Conservation (phyloP, 805 yeast genomes). For the Barnettozyma sucrosica region DNA sequence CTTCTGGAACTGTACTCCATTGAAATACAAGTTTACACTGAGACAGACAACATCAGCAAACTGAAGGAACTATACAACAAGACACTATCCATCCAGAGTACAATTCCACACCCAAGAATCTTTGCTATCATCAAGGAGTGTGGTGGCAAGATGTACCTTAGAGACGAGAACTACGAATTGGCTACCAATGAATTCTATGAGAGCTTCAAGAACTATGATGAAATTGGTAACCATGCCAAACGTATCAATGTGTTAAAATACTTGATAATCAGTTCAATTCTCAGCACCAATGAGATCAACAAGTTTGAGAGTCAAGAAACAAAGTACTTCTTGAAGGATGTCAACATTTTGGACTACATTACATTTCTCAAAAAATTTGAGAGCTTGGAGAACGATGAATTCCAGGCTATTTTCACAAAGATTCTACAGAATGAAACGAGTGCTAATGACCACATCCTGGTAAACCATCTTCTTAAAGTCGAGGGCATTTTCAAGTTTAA, state of each 20-base stretch:
- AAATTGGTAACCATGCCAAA: constrained; percentile 55
- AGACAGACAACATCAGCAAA: constrained; percentile 30
- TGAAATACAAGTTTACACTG: constrained; percentile 51
- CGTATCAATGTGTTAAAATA: constrained; percentile 55
- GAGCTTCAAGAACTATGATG: constrained; percentile 55
- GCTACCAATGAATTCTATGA: constrained; percentile 53
- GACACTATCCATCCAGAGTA: constrained; percentile 44
- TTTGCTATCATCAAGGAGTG: constrained; percentile 73
- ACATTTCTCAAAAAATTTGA: constrained; percentile 20
- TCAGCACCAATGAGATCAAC: constrained; percentile 41
- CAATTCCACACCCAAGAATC: constrained; percentile 71
- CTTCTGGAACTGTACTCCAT: constrained; percentile 61
- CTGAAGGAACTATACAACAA: constrained; percentile 45
- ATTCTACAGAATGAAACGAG: constrained; percentile 8
- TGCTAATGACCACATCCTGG: constrained; percentile 15
- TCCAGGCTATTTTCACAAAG: constrained; percentile 9
- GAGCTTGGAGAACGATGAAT: constrained; percentile 16
- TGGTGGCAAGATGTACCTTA: constrained; percentile 64
- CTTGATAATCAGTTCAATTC: constrained; percentile 52
- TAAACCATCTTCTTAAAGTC: constrained; percentile 17
- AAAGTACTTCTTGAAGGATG: constrained; percentile 23
- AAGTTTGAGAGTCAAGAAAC: constrained; percentile 28
- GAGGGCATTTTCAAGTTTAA: constrained; percentile 18
- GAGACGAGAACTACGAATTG: constrained; percentile 48
- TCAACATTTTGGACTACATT: constrained; percentile 18